Base-by-base conservation (phyloP, 441 rosid genomes). In the Euphorbia schlechtendalii region DNA sequence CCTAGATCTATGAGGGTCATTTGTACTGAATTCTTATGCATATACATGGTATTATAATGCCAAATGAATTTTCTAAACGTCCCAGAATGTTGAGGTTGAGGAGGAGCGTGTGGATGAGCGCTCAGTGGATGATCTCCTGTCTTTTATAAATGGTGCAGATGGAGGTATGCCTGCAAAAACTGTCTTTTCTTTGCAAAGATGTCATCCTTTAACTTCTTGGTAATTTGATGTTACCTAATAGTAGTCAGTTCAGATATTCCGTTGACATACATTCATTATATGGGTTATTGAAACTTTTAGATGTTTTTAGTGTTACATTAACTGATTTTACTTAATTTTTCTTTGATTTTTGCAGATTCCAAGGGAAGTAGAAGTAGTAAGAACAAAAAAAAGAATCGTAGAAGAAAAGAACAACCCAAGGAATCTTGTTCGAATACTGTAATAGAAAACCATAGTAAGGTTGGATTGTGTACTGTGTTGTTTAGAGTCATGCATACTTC, bases 71-170 rank as follows among this genome's bases (percentile, higher is more conserved):
- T 68, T 7, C 6, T 10, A 15, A 14, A 15, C 28, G 45, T 12
- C 20, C 36, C 79, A 92, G 96, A 80, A 69, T 77, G 74, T 77
- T 51, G 95, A 89, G 86, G 84, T 79, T 71, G 90, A 83, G 67
- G 89, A 89, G 80, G 96, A 84, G 66, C 83, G 6, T 61, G 89
- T 80, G 3, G 98, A 92, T 69, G 96, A 87, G 48, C 96, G 93
- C 55, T 92, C 98, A 53, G 96, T 89, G 67, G 98, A 92, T 72
- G 98, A 89, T 57, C 93, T 92, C 45, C 76, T 87, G 69, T 84
- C 96, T 28, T 92, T 79, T 77, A 92, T 89, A 58, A 92, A 92
- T 75, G 88, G 98, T 69, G 86, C 62, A 61, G 76, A 73, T 69
- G 80, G 76, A 81, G 96, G 97, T 88, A 72, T 62, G 55, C 56